Conservation (phyloP, 2,329 filamentous ascomycete genomes). For the Claviceps sorghi region DNA sequence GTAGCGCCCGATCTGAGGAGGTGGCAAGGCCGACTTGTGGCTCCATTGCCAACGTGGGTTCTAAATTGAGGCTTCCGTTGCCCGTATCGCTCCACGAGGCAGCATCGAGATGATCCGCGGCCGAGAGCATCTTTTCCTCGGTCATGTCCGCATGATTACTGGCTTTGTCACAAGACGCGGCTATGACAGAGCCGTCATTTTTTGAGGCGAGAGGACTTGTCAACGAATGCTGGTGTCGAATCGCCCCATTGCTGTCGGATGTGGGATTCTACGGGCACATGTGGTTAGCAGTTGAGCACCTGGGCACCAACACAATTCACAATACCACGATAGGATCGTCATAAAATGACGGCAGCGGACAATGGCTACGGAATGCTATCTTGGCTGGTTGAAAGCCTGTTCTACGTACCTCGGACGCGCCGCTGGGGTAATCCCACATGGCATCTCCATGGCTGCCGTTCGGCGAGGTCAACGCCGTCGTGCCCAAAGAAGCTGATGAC, state of each 20-base stretch:
- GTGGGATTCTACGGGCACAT: constrained; percentile 4
- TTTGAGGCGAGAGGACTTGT: constrained; percentile 9
- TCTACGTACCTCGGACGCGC: constrained; percentile 24
- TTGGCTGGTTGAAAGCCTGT: background rate
- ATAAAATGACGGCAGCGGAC: background rate
- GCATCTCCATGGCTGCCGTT: constrained; percentile 34
- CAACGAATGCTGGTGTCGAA: constrained; percentile 6
- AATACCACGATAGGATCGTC: too few species aligned
- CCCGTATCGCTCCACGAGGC: constrained; percentile 11
- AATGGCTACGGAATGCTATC: background rate
- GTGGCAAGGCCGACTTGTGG: constrained; percentile 9
- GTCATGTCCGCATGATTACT: too few species aligned
- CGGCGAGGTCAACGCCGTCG: constrained; percentile 32
- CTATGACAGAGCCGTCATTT: constrained; percentile 13
- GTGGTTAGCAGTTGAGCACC: background rate
- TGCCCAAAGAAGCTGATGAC: constrained; percentile 33
- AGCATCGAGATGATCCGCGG: constrained; percentile 17
- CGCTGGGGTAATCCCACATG: constrained; percentile 27
- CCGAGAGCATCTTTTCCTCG: constrained; percentile 17
- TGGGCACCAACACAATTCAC: background rate
- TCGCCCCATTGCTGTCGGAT: constrained; percentile 5
- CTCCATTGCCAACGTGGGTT: constrained; percentile 13
- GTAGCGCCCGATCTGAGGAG: constrained; percentile 7
- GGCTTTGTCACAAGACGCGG: constrained; percentile 9
- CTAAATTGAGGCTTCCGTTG: constrained; percentile 10